Base-by-base conservation (phyloP, 192 early-diverging fungal species). In the Allomyces macrogynus region DNA sequence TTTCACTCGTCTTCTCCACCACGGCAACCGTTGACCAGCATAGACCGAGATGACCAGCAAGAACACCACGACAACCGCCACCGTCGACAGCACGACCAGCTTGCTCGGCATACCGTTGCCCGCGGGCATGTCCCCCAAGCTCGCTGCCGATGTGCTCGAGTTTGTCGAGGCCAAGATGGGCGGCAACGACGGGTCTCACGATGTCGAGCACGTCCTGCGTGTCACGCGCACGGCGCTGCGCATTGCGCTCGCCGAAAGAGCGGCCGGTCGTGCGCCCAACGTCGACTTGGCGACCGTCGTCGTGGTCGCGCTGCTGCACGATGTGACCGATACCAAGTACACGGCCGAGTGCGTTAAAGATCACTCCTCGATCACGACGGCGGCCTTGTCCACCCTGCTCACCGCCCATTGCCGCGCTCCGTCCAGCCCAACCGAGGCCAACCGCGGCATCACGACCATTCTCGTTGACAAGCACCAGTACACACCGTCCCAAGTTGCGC, bases 291-390 rank as follows among this genome's bases (percentile, higher is more conserved):
- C 25, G 43, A 24, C 54, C 16, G 65, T 66, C 24, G 69, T 63
- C 20, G 54, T 71, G 61, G 68, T 69, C 23, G 60, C 68, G 8
- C 54, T 69, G n/a, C 68, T 73, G 26, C 71, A 73, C 67, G 71
- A 73, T 57, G 63, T 73, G 22, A 57, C 24, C 26, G 71, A 73
- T 63, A 20, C 66, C 62, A 73, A 73, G 64, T 67, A 67, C 61
- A 24, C 64, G 14, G n/a, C 61, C 11, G 63, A 67, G 23, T 67
- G 16, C 23, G 27, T 60, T 10, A 9, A 23, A 5, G 20, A 20
- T 14, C 49, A 16, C 9, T 4, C 4, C 12, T 20, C 16, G 0
- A 20, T 1, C 49, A 7, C 32, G 32, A 40, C 3, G 32, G 32
- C 32, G 0, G 8, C 32, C 32, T 40, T 40, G 32, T 40, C 32